A percentile compares a stretch with the other conserved stretches of the same genome.
These are phyloP conservation scores for Hericium erinaceus DNA, from an alignment of 768 basidiomycete species.

Conservation along the genomic window DNA sequence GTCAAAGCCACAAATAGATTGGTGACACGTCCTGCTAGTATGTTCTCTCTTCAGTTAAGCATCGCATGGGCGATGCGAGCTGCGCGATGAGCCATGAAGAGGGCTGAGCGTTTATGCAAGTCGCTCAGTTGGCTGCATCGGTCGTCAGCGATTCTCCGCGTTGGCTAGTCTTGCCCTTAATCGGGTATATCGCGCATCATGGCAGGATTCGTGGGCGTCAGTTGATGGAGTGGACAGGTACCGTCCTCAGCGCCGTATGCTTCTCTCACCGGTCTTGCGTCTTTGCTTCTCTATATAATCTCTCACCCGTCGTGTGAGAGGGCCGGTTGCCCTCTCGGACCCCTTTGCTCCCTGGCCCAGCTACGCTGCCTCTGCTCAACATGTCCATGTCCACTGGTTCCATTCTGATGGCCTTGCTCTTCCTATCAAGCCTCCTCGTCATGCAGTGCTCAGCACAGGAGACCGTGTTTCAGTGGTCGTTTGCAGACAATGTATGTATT, in stretches of 20 bases:
- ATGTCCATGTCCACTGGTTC: too few relatives aligned
- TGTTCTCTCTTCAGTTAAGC: neutral
- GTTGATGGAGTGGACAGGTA: neutral
- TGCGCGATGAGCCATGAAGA: neutral
- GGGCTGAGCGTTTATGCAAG: neutral
- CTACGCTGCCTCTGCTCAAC: neutral
- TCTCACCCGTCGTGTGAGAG: neutral
- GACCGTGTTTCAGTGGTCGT: neutral
- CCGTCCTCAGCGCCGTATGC: neutral
- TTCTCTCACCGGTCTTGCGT: neutral
- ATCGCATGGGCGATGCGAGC: neutral
- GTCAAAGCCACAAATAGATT: neutral
- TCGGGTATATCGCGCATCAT: neutral
- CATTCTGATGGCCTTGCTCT: neutral
- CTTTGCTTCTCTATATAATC: neutral
- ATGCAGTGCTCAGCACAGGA: neutral
- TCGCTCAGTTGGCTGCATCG: neutral
- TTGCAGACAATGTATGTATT: neutral
- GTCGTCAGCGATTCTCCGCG: neutral
- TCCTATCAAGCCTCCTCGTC: neutral
- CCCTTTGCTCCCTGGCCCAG: neutral
- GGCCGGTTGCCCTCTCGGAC: neutral
- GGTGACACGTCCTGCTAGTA: neutral
- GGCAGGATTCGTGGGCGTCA: neutral
- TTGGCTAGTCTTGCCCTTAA: neutral